Conservation (phyloP, 768 basidiomycete species). For the Mycena kentingensis region DNA sequence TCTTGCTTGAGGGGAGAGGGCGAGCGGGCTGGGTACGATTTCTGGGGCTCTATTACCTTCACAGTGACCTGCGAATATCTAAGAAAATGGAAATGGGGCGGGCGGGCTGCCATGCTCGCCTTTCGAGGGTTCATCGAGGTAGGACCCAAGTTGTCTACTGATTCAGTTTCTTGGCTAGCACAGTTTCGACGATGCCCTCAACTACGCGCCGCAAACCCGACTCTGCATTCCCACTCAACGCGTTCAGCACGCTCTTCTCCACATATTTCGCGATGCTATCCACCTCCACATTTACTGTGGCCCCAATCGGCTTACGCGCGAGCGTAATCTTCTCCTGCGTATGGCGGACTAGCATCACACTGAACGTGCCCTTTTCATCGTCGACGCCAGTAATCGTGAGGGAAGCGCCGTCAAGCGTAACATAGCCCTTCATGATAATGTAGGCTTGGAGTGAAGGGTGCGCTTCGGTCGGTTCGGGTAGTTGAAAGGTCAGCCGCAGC, state of each 20-base stretch:
- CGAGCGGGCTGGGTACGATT: conserved; percentile 25
- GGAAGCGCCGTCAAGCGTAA: conserved; percentile 92
- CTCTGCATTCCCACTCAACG: conserved; percentile 57
- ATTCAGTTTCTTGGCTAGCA: conserved; percentile 48
- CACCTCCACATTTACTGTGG: conserved; percentile 91
- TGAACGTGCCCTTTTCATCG: conserved; percentile 63
- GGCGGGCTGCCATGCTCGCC: neutral
- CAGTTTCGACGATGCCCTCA: conserved; percentile 59
- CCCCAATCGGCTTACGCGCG: conserved; percentile 69
- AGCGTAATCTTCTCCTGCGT: conserved; percentile 89
- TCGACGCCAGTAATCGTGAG: conserved; percentile 85
- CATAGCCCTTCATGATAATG: conserved; percentile 91
- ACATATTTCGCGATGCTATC: conserved; percentile 96
- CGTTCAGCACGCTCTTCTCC: conserved; percentile 75
- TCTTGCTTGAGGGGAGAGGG: conserved; percentile 41
- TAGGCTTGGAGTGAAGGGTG: conserved; percentile 73
- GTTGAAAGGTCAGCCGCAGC: conserved; percentile 77
- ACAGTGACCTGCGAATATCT: conserved; percentile 20
- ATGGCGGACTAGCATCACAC: conserved; percentile 94
- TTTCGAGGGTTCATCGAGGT: conserved; percentile 20
- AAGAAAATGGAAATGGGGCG: conserved; percentile 7
- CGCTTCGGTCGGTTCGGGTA: conserved; percentile 58
- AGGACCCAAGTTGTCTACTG: neutral
- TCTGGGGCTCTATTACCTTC: conserved; percentile 16
- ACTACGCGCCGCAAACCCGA: conserved; percentile 51